These are phyloP conservation scores for Saccharomycopsis selenospora DNA, from an alignment of 805 yeast genomes.

Conservation along the genomic window DNA sequence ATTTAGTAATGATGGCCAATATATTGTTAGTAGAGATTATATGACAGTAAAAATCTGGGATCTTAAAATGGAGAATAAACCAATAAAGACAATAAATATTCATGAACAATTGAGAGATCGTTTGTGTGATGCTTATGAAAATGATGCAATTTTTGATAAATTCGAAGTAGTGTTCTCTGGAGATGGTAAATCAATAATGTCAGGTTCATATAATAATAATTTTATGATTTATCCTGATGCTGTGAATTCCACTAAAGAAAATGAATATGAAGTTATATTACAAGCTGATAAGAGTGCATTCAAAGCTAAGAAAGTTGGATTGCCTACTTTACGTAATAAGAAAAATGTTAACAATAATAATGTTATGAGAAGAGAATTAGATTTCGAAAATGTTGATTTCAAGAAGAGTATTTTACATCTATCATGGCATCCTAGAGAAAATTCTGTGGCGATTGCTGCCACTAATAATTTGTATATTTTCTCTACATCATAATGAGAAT, in stretches of 20 bases:
- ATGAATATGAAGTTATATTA: conserved; percentile 61
- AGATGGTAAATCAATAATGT: conserved; percentile 85
- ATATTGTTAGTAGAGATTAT: conserved; percentile 94
- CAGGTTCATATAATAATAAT: conserved; percentile 95
- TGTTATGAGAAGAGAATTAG: conserved; percentile 29
- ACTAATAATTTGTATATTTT: conserved; percentile 88
- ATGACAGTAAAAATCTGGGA: conserved; percentile 98
- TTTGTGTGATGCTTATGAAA: conserved; percentile 94
- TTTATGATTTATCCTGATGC: conserved; percentile 95
- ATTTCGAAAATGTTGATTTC: conserved; percentile 63
- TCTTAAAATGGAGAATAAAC: conserved; percentile 91
- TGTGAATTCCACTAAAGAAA: conserved; percentile 30
- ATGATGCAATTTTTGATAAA: conserved; percentile 97
- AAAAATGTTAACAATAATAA: conserved; percentile 24
- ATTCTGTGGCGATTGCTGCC: conserved; percentile 96
- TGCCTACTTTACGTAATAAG: conserved; percentile 37
- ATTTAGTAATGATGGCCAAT: conserved; percentile 85
- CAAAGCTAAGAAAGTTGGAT: conserved; percentile 63
- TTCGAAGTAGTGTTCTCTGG: conserved; percentile 95
- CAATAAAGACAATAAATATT: conserved; percentile 87
- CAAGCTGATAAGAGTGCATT: conserved; percentile 98
- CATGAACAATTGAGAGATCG: conserved; percentile 92
- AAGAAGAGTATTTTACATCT: conserved; percentile 89
- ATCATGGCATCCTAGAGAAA: conserved; percentile 98
- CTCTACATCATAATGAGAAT: conserved; percentile 51